These are phyloP conservation scores for Blastocladiella britannica DNA, from an alignment of 192 early-diverging fungal species.

Conservation along the genomic window DNA sequence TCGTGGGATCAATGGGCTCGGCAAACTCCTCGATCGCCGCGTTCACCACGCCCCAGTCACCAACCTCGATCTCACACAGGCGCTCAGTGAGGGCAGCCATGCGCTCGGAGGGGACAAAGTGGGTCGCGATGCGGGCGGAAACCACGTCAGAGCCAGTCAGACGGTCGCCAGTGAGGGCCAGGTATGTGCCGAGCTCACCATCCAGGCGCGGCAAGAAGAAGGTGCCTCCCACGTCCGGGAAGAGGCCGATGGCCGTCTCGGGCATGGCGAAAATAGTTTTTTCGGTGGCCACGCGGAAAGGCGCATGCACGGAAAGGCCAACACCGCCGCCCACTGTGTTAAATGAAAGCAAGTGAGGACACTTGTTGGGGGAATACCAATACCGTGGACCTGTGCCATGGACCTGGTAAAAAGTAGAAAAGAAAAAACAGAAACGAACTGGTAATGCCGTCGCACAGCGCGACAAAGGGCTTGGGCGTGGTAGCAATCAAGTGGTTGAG, in stretches of 20 bases:
- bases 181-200: slow-evolving; percentile 77
- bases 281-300: slow-evolving; percentile 93
- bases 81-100: slow-evolving; percentile 56
- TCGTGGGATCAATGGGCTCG: slow-evolving; percentile 20
- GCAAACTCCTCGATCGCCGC: slow-evolving; percentile 78
- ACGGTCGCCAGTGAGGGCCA: slow-evolving; percentile 66
- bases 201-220: slow-evolving; percentile 90
- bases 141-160: slow-evolving; percentile 69
- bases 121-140: slow-evolving; percentile 87
- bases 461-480: slow-evolving; percentile 64
- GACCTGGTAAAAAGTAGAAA: neutral
- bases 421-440: slow-evolving; percentile 20
- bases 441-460: slow-evolving; percentile 69
- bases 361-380: slow-evolving; percentile 3
- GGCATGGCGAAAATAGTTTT: slow-evolving; percentile 93
- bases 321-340: slow-evolving; percentile 86
- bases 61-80: slow-evolving; percentile 54
- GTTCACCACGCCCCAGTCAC: slow-evolving; percentile 62
- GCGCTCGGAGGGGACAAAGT: slow-evolving; percentile 77
- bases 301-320: slow-evolving; percentile 81
- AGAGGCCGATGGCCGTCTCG: slow-evolving; percentile 86
- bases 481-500: slow-evolving; percentile 84
- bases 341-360: slow-evolving; percentile 2
- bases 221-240: slow-evolving; percentile 87
- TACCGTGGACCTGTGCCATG: neutral